These are phyloP conservation scores for Onygena corvina DNA, from an alignment of 2,329 filamentous ascomycete species.

Conservation along the genomic window DNA sequence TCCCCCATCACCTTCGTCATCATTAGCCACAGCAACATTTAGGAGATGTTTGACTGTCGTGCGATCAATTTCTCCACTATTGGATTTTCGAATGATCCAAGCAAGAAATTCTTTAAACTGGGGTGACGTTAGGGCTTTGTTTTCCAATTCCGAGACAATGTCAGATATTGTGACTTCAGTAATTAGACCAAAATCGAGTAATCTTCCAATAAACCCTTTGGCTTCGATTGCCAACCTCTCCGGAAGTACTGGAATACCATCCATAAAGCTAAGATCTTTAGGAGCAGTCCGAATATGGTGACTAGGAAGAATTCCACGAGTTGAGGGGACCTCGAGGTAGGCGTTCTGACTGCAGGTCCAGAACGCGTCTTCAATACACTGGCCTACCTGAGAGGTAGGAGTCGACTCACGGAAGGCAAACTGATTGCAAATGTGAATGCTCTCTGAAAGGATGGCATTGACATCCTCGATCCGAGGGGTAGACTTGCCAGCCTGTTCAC, in stretches of 20 bases:
- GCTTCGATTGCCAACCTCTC: constrained; percentile 57
- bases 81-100: constrained; percentile 66
- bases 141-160: constrained; percentile 69
- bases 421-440: constrained; percentile 70
- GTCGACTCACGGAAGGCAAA: constrained; percentile 87
- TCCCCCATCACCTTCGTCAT: constrained; percentile 46
- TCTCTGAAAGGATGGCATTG: constrained; percentile 58
- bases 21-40: constrained; percentile 51
- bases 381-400: constrained; percentile 68
- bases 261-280: constrained; percentile 64
- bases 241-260: constrained; percentile 76
- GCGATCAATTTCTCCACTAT: constrained; percentile 59
- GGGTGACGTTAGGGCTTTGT: constrained; percentile 63
- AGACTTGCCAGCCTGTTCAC: constrained; percentile 32
- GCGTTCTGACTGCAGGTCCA: constrained; percentile 81
- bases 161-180: constrained; percentile 77
- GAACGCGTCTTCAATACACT: constrained; percentile 86
- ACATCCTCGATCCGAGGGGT: constrained; percentile 54
- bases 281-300: constrained; percentile 65
- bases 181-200: constrained; percentile 77
- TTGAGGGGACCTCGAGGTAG: constrained; percentile 78
- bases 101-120: constrained; percentile 74
- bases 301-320: constrained; percentile 72
- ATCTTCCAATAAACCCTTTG: constrained; percentile 61
- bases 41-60: constrained; percentile 58